phyloP scores from a whole-genome alignment of 345 rosid species.

The Arabis alpina region DNA sequence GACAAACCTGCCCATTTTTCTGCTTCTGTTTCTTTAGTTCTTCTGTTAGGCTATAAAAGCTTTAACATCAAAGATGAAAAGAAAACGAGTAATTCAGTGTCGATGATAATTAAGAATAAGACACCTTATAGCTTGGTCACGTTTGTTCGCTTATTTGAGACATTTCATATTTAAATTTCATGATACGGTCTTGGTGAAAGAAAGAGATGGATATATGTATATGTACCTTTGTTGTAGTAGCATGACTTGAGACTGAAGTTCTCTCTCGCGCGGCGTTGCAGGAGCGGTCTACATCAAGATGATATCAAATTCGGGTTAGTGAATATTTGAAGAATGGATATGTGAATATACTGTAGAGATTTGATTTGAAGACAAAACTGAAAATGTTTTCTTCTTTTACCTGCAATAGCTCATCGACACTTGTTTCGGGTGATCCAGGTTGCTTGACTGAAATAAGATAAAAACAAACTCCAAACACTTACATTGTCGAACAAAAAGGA shows the following conservation, averaged over 20 bases:
- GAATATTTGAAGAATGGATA: background rate
- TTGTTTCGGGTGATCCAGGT: constrained; percentile 57
- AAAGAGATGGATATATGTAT: no score
- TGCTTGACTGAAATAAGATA: constrained; percentile 60
- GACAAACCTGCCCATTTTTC: constrained; percentile 73
- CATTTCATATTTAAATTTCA: constrained; percentile 10
- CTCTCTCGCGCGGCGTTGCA: no score
- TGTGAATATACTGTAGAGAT: background rate
- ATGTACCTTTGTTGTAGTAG: no score
- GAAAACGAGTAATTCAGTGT: constrained; percentile 9
- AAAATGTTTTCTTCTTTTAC: constrained; percentile 44
- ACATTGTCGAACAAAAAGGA: background rate
- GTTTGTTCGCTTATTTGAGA: constrained; percentile 10
- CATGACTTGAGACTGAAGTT: no score
- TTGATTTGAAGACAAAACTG: constrained; percentile 4
- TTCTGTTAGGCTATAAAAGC: constrained; percentile 69
- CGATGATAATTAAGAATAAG: background rate
- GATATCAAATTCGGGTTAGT: no score
- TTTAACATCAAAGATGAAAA: constrained; percentile 46
- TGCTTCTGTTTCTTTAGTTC: constrained; percentile 78
- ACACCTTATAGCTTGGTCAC: constrained; percentile 14
- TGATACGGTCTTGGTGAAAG: background rate
- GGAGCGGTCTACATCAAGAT: no score
- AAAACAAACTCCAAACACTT: constrained; percentile 28
- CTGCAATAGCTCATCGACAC: constrained; percentile 62